These are phyloP conservation scores for Rhododendron ovatum DNA, from an alignment of 148 eudicot genomes.

Conservation along the genomic window DNA sequence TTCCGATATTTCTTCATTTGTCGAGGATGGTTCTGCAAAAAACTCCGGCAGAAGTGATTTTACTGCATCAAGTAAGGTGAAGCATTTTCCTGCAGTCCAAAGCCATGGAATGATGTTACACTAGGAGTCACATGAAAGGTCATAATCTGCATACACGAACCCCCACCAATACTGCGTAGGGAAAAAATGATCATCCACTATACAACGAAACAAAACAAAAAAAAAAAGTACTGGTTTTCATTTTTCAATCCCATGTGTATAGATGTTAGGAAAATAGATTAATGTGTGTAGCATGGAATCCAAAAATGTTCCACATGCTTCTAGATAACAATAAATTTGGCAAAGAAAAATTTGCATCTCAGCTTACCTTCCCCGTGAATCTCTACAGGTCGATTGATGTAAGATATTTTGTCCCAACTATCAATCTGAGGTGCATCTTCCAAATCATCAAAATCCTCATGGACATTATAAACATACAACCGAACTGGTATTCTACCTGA, in stretches of 20 bases:
- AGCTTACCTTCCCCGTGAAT: conserved; percentile 57
- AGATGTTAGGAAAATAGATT: not conserved
- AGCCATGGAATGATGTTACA: not conserved
- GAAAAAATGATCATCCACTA: not conserved
- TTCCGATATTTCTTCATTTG: conserved; percentile 14
- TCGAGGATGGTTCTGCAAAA: conserved; percentile 28
- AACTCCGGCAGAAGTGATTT: conserved; percentile 66
- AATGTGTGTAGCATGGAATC: not conserved
- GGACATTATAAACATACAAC: conserved; percentile 53
- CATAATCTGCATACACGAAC: conserved; percentile 4
- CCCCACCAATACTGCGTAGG: not conserved
- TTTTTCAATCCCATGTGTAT: not conserved
- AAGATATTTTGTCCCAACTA: conserved; percentile 80
- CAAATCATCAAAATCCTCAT: conserved; percentile 57
- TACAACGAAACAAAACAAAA: not conserved
- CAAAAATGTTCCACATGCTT: not conserved
- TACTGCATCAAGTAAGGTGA: conserved; percentile 71
- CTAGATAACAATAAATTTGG: not conserved
- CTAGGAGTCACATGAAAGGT: not conserved
- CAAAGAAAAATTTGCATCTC: not conserved
- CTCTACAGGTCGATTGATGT: conserved; percentile 82
- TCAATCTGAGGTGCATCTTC: conserved; percentile 65
- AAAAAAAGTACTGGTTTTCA: not conserved
- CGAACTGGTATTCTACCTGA: conserved; percentile 92
- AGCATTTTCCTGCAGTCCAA: conserved; percentile 54